Evolutionary conservation across 2,329 filamentous ascomycete genomes (phyloP).

Genomic region (Erysiphe neolycopersici): DNA sequence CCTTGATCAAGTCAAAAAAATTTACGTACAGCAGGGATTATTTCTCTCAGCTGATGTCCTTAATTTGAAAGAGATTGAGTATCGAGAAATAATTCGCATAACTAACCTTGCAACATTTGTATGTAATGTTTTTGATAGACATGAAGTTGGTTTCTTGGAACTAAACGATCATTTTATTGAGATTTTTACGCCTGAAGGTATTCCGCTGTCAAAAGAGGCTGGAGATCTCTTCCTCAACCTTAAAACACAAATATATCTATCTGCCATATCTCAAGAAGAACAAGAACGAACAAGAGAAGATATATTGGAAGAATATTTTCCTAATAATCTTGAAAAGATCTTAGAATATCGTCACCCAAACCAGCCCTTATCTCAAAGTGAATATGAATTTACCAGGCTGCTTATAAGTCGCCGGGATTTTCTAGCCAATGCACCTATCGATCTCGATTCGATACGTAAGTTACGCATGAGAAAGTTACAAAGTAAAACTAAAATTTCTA

Average conservation of each 20-base stretch:
- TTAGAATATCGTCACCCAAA: constrained; percentile 27
- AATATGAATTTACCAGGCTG: constrained; percentile 30
- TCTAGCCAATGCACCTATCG: constrained; percentile 25
- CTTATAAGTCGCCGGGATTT: constrained; percentile 27
- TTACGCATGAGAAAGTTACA: constrained; percentile 4
- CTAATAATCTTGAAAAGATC: constrained; percentile 24
- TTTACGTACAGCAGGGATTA: constrained; percentile 24
- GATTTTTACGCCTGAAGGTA: constrained; percentile 32
- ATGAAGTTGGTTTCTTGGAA: constrained; percentile 35
- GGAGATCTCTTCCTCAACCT: constrained; percentile 33
- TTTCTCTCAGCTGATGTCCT: constrained; percentile 28
- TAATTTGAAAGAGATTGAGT: constrained; percentile 21
- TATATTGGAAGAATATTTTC: constrained; percentile 31
- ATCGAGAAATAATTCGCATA: constrained; percentile 32
- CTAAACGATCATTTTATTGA: constrained; percentile 36
- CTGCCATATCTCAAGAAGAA: constrained; percentile 28
- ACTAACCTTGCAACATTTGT: constrained; percentile 39
- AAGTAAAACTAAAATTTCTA: constrained; percentile 2
- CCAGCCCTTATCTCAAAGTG: constrained; percentile 26
- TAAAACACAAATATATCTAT: constrained; percentile 41
- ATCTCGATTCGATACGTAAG: constrained; percentile 16
- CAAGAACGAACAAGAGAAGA: constrained; percentile 22
- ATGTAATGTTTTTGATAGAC: constrained; percentile 33
- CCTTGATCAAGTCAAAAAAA: constrained; percentile 35
- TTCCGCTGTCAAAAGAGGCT: constrained; percentile 29